Conservation (phyloP, 2,329 filamentous ascomycete genomes). For the Pseudopyrenochaeta lycopersici region DNA sequence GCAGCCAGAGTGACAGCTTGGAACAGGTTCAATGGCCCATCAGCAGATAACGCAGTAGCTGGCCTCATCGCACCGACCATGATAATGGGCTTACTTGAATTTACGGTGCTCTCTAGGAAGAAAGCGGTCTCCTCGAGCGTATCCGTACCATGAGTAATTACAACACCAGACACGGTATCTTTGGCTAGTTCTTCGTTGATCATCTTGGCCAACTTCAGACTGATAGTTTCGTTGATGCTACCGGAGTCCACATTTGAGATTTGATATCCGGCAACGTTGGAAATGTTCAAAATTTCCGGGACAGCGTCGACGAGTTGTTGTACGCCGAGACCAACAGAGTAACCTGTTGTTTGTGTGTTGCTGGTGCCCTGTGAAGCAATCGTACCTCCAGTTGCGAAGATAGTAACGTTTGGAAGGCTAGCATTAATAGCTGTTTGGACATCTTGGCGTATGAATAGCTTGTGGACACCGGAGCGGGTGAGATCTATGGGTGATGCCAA, state of each 20-base stretch:
- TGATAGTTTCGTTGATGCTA: constrained; percentile 58
- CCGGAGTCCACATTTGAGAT: constrained; percentile 48
- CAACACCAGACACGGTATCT: constrained; percentile 56
- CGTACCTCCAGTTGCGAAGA: constrained; percentile 67
- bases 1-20: constrained; percentile 67
- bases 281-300: constrained; percentile 63
- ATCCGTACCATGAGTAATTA: constrained; percentile 73
- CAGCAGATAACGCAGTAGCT: constrained; percentile 68
- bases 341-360: constrained; percentile 63
- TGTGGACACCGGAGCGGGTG: constrained; percentile 20
- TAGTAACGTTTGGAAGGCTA: constrained; percentile 65
- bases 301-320: constrained; percentile 63
- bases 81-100: constrained; percentile 67
- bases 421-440: constrained; percentile 50
- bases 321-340: constrained; percentile 62
- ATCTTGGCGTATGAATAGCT: constrained; percentile 40
- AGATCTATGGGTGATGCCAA: constrained; percentile 33
- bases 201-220: constrained; percentile 58
- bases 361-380: constrained; percentile 64
- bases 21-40: constrained; percentile 70
- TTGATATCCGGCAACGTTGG: constrained; percentile 62
- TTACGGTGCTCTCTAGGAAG: constrained; percentile 67
- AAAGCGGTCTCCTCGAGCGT: constrained; percentile 71
- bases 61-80: constrained; percentile 71
- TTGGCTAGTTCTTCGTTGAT: constrained; percentile 61